Conservation (phyloP, 306 rosid genomes). For the Ormosia emarginata region DNA sequence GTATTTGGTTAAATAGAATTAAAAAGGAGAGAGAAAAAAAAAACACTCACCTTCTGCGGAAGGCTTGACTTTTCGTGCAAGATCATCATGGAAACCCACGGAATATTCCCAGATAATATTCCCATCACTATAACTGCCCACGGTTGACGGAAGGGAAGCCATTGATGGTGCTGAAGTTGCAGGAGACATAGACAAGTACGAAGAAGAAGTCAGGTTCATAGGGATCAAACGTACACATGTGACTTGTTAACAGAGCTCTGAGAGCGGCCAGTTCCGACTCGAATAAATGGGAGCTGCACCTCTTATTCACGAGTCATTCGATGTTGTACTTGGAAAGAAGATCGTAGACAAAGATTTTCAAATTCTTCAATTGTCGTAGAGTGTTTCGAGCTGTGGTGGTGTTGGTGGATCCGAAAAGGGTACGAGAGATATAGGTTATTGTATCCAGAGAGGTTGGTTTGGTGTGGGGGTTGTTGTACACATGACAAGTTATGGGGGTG, state of each 20-base stretch:
- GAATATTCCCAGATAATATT: too few species aligned
- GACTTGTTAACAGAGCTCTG: slow-evolving; percentile 58
- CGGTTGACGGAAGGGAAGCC: slow-evolving; percentile 80
- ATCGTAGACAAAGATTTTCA: slow-evolving; percentile 72
- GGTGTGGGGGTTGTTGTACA: slow-evolving; percentile 18
- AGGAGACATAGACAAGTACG: slow-evolving; percentile 89
- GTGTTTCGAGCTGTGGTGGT: background rate
- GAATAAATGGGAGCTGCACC: slow-evolving; percentile 69
- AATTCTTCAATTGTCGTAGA: slow-evolving; percentile 34
- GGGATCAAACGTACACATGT: slow-evolving; percentile 58
- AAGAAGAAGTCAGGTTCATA: slow-evolving; percentile 76
- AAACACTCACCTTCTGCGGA: too few species aligned
- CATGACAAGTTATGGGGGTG: slow-evolving; percentile 52
- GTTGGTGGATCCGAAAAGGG: slow-evolving; percentile 41
- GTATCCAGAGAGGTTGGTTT: slow-evolving; percentile 12
- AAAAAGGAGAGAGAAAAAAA: too few species aligned
- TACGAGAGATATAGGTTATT: slow-evolving; percentile 39
- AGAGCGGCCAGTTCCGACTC: slow-evolving; percentile 86
- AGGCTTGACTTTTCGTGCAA: too few species aligned
- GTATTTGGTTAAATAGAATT: too few species aligned
- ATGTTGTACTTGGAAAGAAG: slow-evolving; percentile 61
- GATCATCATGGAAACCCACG: too few species aligned
- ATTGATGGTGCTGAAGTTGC: slow-evolving; percentile 81
- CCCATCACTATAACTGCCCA: too few species aligned
- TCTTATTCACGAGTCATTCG: slow-evolving; percentile 57